Percentiles rank a stretch among this genome's conserved stretches.
Evolutionary conservation across 805 yeast species (phyloP).

Genomic region (Wickerhamomyces xylosicus): DNA sequence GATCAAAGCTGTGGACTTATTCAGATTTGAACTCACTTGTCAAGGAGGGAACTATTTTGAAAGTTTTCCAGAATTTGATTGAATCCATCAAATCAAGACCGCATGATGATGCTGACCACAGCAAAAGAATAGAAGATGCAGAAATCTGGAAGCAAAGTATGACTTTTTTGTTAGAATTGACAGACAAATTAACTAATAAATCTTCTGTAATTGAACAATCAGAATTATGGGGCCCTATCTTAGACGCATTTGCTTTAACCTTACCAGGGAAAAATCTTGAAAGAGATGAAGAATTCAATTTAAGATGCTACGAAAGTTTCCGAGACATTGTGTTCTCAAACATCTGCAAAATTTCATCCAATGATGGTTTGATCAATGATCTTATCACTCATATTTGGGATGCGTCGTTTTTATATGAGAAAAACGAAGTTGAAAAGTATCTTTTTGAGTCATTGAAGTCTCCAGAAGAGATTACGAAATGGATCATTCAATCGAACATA

Average conservation of each 20-base stretch:
- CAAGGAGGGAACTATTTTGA: conserved; percentile 33
- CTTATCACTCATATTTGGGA: conserved; percentile 43
- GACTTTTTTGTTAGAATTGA: conserved; percentile 26
- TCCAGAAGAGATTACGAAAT: conserved; percentile 26
- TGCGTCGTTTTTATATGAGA: conserved; percentile 48
- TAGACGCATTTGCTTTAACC: conserved; percentile 31
- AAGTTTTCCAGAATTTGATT: conserved; percentile 36
- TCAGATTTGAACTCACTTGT: conserved; percentile 26
- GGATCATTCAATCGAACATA: conserved; percentile 31
- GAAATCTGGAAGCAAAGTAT: conserved; percentile 50
- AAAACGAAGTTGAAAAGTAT: conserved; percentile 41
- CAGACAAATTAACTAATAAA: conserved; percentile 19
- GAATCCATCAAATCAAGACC: conserved; percentile 40
- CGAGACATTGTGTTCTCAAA: conserved; percentile 31
- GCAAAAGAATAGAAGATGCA: conserved; percentile 5
- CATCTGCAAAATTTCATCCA: conserved; percentile 21
- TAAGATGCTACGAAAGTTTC: conserved; percentile 31
- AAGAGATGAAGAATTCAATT: conserved; percentile 34
- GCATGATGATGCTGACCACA: conserved; percentile 19
- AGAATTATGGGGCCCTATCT: conserved; percentile 29
- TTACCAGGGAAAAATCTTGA: conserved; percentile 22
- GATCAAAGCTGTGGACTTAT: conserved; percentile 22
- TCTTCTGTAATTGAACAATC: conserved; percentile 5
- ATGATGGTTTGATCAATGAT: conserved; percentile 25
- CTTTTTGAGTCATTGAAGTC: conserved; percentile 19